Evolutionary conservation across 2,329 filamentous ascomycete species (phyloP).

Genomic region (Geosmithia flava): DNA sequence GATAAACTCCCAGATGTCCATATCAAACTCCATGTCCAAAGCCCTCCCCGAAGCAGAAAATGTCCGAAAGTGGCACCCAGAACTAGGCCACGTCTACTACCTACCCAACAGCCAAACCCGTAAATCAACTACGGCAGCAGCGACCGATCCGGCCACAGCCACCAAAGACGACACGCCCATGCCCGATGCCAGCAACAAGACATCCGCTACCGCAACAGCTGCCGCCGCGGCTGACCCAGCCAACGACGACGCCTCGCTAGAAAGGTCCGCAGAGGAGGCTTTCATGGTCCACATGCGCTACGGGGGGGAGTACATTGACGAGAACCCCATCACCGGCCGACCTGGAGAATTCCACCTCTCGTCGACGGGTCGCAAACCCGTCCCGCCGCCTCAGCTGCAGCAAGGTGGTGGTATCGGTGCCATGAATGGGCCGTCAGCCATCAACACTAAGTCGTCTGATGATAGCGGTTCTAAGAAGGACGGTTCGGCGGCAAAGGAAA

Average conservation of each 20-base stretch:
- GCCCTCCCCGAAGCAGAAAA: constrained; percentile 37
- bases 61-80: constrained; percentile 41
- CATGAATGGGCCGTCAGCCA: constrained; percentile 18
- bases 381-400: constrained; percentile 17
- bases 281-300: constrained; percentile 44
- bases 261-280: constrained; percentile 43
- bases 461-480: constrained; percentile 28
- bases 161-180: constrained; percentile 32
- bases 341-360: constrained; percentile 54
- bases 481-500: constrained; percentile 21
- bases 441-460: constrained; percentile 23
- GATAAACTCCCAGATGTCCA: constrained; percentile 27
- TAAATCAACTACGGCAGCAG: constrained; percentile 11
- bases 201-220: constrained; percentile 7
- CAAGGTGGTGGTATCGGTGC: constrained; percentile 15
- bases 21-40: constrained; percentile 41
- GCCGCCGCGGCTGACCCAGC: constrained; percentile 16
- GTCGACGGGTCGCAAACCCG: constrained; percentile 42
- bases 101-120: constrained; percentile 15
- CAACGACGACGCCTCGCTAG: constrained; percentile 24
- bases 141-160: constrained; percentile 8
- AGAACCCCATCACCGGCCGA: constrained; percentile 54
- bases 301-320: constrained; percentile 54
- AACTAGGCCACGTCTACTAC: constrained; percentile 39
- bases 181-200: constrained; percentile 17